These are phyloP conservation scores for Acorus calamus DNA, from an alignment of 106 monocot genomes.

Conservation along the genomic window DNA sequence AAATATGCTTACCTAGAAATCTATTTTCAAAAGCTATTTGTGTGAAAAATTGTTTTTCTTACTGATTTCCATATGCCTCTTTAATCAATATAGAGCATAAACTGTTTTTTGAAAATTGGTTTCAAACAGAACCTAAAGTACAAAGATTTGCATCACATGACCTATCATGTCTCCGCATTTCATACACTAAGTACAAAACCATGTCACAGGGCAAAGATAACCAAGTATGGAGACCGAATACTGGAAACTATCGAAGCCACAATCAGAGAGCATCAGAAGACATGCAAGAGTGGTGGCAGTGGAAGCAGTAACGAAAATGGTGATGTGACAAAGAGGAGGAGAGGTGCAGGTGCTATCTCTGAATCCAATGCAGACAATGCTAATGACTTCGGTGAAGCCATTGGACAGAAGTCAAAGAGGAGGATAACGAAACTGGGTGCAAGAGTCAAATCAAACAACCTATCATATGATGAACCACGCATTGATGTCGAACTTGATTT, in stretches of 20 bases:
- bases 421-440: slow-evolving; percentile 19
- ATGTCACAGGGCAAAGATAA: slow-evolving; percentile 45
- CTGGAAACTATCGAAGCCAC: slow-evolving; percentile 57
- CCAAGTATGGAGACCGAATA: slow-evolving; percentile 72
- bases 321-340: slow-evolving; percentile 42
- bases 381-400: slow-evolving; percentile 36
- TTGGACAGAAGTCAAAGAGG: slow-evolving; percentile 48
- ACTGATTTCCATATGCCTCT: too few species aligned
- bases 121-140: too few species aligned
- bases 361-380: slow-evolving; percentile 7
- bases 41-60: too few species aligned
- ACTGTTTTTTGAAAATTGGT: too few species aligned
- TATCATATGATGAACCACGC: slow-evolving; percentile 17
- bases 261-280: slow-evolving; percentile 33
- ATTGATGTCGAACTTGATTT: slow-evolving; percentile 43
- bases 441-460: slow-evolving; percentile 6
- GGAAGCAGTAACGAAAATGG: slow-evolving; percentile 35
- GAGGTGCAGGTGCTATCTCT: slow-evolving; percentile 16
- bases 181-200: too few species aligned
- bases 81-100: too few species aligned
- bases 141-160: too few species aligned
- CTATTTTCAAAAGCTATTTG: too few species aligned
- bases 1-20: too few species aligned
- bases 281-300: slow-evolving; percentile 15
- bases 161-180: too few species aligned